A percentile compares a stretch with the other conserved stretches of the same genome.
phyloP scores from a whole-genome alignment of 768 basidiomycete genomes.

The Tricholoma furcatifolium region DNA sequence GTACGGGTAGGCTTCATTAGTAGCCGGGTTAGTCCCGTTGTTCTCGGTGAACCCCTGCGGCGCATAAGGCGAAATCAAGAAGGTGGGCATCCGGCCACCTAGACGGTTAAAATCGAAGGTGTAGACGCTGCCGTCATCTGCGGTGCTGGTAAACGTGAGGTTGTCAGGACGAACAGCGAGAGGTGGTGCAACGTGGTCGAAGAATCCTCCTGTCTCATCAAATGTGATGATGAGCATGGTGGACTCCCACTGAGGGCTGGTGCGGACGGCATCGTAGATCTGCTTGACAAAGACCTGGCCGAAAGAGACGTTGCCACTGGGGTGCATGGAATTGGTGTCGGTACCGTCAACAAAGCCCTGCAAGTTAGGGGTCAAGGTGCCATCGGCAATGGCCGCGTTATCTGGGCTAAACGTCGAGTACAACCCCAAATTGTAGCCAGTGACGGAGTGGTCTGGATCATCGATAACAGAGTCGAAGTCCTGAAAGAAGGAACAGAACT shows the following conservation, averaged over 20 bases:
- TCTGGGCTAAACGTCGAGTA: constrained; percentile 21
- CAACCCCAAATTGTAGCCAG: constrained; percentile 24
- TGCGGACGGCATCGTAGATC: not conserved
- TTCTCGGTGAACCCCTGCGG: not conserved
- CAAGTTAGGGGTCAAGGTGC: constrained; percentile 16
- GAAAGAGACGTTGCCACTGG: not conserved
- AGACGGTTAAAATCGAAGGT: too few species aligned
- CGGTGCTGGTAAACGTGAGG: not conserved
- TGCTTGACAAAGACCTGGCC: not conserved
- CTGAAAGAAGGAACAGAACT: constrained; percentile 18
- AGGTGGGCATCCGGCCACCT: too few species aligned
- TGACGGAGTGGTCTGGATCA: constrained; percentile 25
- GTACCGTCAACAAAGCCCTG: constrained; percentile 22
- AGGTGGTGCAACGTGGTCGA: not conserved
- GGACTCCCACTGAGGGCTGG: not conserved
- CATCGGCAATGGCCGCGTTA: constrained; percentile 8
- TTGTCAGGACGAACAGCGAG: not conserved
- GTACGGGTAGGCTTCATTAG: not conserved
- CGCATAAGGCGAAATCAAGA: too few species aligned
- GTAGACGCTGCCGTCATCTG: not conserved
- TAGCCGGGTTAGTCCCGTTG: not conserved
- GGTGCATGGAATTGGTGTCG: not conserved
- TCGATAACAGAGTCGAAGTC: constrained; percentile 20
- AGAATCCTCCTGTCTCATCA: too few species aligned
- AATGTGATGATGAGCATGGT: not conserved